These are phyloP conservation scores for Puccinia hordei DNA, from an alignment of 1,284 basidiomycete species.

Conservation along the genomic window DNA sequence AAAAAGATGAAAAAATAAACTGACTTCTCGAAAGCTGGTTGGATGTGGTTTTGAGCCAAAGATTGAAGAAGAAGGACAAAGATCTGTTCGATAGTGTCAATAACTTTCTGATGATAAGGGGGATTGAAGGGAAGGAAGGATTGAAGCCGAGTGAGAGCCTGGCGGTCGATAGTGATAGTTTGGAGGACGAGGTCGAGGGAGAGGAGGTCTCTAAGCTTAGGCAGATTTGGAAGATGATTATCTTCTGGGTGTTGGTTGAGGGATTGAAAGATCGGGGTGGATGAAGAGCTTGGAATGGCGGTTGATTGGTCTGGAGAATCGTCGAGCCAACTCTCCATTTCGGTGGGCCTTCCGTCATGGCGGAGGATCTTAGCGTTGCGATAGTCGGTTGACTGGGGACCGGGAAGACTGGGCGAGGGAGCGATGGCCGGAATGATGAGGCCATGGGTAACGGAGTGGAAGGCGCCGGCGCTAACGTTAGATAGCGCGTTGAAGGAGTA, in stretches of 20 bases:
- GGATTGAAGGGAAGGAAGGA: slow-evolving; percentile 11
- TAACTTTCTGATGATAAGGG: slow-evolving; percentile 68
- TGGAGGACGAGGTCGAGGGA: slow-evolving; percentile 3
- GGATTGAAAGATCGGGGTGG: slow-evolving; percentile 15
- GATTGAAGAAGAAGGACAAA: slow-evolving; percentile 81
- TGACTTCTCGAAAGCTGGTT: slow-evolving; percentile 78
- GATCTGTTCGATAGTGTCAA: slow-evolving; percentile 74
- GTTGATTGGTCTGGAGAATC: slow-evolving; percentile 26
- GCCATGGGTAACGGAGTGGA: slow-evolving; percentile 65
- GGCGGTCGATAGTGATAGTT: slow-evolving; percentile 85
- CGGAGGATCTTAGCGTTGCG: slow-evolving; percentile 79
- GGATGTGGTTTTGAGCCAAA: slow-evolving; percentile 76
- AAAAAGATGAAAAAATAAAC: slow-evolving; percentile 56
- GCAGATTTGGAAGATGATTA: slow-evolving; percentile 33
- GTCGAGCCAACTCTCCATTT: slow-evolving; percentile 51
- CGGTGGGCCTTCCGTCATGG: slow-evolving; percentile 64
- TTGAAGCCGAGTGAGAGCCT: slow-evolving; percentile 73
- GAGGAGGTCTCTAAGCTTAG: slow-evolving; percentile 37
- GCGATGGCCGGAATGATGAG: slow-evolving; percentile 36
- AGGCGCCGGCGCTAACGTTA: slow-evolving; percentile 70
- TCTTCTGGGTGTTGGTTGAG: background rate
- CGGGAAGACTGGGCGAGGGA: background rate
- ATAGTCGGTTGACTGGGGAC: slow-evolving; percentile 59
- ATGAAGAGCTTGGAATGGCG: background rate
- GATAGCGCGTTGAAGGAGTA: slow-evolving; percentile 72